Percentiles rank a stretch among this genome's conserved stretches.
These are phyloP conservation scores for Mycosarcoma mackinlayi DNA, from an alignment of 1,284 basidiomycete genomes.

Conservation along the genomic window DNA sequence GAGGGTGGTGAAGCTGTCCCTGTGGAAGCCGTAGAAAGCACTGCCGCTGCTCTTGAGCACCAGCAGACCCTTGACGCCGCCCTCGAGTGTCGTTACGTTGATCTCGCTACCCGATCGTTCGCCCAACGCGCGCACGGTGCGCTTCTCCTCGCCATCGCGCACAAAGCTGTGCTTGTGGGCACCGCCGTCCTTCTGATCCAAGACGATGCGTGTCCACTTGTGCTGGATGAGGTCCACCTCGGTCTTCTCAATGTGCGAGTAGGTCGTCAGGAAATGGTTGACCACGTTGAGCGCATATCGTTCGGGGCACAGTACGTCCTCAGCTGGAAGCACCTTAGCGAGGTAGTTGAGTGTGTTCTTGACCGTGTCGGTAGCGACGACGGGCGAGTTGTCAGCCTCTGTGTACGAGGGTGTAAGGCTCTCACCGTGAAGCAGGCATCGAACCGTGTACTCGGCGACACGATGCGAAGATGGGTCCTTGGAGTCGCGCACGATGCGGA, in stretches of 20 bases:
- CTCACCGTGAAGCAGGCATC: slow-evolving; percentile 54
- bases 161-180: slow-evolving; percentile 84
- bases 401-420: slow-evolving; percentile 53
- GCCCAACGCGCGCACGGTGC: slow-evolving; percentile 76
- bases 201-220: slow-evolving; percentile 84
- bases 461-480: slow-evolving; percentile 49
- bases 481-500: slow-evolving; percentile 56
- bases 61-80: slow-evolving; percentile 55
- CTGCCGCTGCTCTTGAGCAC: slow-evolving; percentile 92
- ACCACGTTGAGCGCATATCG: slow-evolving; percentile 87
- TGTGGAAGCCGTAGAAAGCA: slow-evolving; percentile 82
- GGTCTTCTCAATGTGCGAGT: slow-evolving; percentile 78
- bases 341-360: slow-evolving; percentile 86
- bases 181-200: slow-evolving; percentile 69
- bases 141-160: slow-evolving; percentile 90
- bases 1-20: slow-evolving; percentile 89
- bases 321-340: slow-evolving; percentile 42
- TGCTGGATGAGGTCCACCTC: slow-evolving; percentile 83
- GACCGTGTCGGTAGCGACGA: slow-evolving; percentile 72
- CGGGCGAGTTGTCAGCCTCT: slow-evolving; percentile 54
- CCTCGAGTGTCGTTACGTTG: slow-evolving; percentile 40
- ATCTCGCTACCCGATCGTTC: slow-evolving; percentile 69
- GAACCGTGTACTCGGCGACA: slow-evolving; percentile 59
- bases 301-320: slow-evolving; percentile 73
- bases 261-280: slow-evolving; percentile 84